Percentiles rank a stretch among this genome's conserved stretches.
phyloP scores from a whole-genome alignment of 441 rosid genomes.

The Erodium moschatum region DNA sequence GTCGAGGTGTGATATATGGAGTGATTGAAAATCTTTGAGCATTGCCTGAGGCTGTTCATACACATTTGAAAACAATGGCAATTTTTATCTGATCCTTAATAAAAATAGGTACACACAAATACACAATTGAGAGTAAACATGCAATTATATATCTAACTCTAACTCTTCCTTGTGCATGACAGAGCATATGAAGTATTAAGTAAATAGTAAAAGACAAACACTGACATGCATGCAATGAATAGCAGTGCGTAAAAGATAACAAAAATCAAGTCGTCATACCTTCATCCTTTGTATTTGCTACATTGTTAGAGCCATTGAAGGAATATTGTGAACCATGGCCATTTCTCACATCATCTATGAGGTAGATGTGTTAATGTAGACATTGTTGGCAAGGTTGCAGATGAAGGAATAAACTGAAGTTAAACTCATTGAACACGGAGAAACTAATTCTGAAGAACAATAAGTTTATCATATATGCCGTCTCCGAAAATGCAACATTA shows the following conservation, averaged over 20 bases:
- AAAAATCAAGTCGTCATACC: constrained; percentile 31
- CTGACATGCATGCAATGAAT: neutral
- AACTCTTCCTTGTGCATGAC: neutral
- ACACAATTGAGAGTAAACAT: too few species aligned
- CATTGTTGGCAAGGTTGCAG: too few species aligned
- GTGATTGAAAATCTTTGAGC: constrained; percentile 52
- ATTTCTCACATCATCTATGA: constrained; percentile 40
- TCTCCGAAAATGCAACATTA: too few species aligned
- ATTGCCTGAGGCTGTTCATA: constrained; percentile 35
- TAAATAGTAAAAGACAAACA: too few species aligned
- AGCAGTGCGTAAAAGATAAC: neutral
- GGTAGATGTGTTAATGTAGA: too few species aligned
- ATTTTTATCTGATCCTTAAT: neutral
- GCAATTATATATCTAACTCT: too few species aligned
- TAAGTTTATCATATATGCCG: neutral
- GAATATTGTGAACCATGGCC: constrained; percentile 30
- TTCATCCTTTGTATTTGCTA: constrained; percentile 29
- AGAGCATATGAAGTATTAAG: neutral
- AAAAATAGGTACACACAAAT: too few species aligned
- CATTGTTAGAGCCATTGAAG: constrained; percentile 29
- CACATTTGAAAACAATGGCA: neutral
- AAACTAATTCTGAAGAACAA: neutral
- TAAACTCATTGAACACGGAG: constrained; percentile 6
- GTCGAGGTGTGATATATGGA: constrained; percentile 71
- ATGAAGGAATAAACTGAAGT: constrained; percentile 8